Percentiles rank a stretch among this genome's conserved stretches.
phyloP scores from a whole-genome alignment of 169 alveolate species.

The Nephromyces sp. region DNA sequence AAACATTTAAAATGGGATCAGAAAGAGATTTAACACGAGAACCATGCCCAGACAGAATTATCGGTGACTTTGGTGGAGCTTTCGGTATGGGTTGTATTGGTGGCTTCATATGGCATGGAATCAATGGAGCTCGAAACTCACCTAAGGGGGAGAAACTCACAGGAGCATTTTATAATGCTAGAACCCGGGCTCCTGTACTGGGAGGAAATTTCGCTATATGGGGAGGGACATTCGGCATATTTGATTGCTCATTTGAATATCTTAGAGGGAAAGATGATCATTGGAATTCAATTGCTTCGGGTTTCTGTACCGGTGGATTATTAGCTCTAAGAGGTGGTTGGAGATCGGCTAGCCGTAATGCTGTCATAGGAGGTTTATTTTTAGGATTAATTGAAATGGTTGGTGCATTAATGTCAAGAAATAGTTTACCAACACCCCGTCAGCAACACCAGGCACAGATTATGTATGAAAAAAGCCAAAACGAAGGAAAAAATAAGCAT shows the following conservation, averaged over 20 bases:
- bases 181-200: constrained; percentile 81
- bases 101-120: constrained; percentile 83
- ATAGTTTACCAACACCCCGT: not conserved
- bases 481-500: too few species aligned
- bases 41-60: constrained; percentile 91
- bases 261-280: constrained; percentile 82
- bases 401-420: not conserved
- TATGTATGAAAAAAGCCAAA: not conserved
- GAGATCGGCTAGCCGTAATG: constrained; percentile 35
- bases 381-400: constrained; percentile 42
- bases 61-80: constrained; percentile 92
- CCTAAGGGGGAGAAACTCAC: constrained; percentile 70
- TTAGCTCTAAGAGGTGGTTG: constrained; percentile 41
- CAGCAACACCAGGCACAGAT: constrained; percentile 1
- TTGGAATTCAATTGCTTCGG: constrained; percentile 87
- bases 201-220: constrained; percentile 90
- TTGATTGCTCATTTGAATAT: constrained; percentile 81
- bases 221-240: constrained; percentile 90
- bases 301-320: constrained; percentile 85
- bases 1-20: constrained; percentile 4
- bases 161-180: constrained; percentile 82
- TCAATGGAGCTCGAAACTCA: constrained; percentile 81
- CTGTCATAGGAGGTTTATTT: constrained; percentile 45
- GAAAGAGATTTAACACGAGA: constrained; percentile 73
- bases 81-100: constrained; percentile 91